A percentile compares a stretch with the other conserved stretches of the same genome.
Conservation (phyloP, 2,329 filamentous ascomycete species). For the Pseudogymnoascus pannorum region DNA sequence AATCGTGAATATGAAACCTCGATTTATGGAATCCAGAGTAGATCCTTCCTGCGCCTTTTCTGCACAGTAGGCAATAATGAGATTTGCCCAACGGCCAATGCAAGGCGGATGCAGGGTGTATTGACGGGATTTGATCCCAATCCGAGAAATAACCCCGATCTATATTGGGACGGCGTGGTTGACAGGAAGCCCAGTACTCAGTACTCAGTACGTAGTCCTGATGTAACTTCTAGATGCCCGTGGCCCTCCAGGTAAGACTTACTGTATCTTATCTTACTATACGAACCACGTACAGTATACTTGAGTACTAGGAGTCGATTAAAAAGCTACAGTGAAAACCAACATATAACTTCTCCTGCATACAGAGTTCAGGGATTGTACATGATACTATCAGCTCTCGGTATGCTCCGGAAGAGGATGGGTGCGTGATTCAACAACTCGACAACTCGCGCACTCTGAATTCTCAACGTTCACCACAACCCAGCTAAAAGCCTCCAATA, state of each 20-base stretch:
- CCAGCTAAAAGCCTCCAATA: neutral
- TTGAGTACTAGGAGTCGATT: neutral
- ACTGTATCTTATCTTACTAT: neutral
- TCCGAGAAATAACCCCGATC: neutral
- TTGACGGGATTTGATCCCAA: neutral
- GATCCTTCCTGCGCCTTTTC: neutral
- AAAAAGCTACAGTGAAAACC: neutral
- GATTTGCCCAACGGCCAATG: neutral
- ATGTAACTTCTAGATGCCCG: neutral
- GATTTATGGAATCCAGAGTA: neutral
- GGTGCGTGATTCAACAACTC: neutral
- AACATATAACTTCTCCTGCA: neutral
- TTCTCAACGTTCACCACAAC: neutral
- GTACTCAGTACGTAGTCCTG: neutral
- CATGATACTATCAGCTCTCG: neutral
- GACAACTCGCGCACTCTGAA: neutral
- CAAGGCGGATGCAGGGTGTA: neutral
- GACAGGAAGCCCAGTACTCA: neutral
- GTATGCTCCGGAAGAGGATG: neutral
- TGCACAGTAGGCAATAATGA: neutral
- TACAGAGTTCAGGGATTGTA: neutral
- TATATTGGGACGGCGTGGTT: neutral
- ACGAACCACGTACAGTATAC: neutral
- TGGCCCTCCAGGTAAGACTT: neutral
- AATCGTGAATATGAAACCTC: slow-evolving; percentile 7